phyloP scores from a whole-genome alignment of 1,284 basidiomycete genomes.

The Sanguinoderma infundibulare region DNA sequence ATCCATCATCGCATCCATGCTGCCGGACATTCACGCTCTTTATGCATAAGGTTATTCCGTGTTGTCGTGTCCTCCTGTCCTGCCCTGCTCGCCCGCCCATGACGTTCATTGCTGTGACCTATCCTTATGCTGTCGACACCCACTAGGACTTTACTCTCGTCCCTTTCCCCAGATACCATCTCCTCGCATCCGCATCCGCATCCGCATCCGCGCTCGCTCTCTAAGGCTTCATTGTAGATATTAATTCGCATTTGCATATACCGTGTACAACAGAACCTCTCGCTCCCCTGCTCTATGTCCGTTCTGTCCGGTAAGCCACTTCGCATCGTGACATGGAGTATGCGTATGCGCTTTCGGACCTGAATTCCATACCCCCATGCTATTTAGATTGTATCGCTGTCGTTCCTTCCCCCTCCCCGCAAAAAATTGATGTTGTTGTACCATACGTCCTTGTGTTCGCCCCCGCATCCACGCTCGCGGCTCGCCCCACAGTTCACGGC shows the following conservation, averaged over 20 bases:
- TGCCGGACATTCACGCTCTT: conserved; percentile 19
- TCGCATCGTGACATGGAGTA: neutral
- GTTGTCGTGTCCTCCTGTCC: conserved; percentile 20
- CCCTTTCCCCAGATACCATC: neutral
- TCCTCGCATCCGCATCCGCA: conserved; percentile 2
- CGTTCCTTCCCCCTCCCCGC: conserved; percentile 2
- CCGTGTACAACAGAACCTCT: conserved; percentile 11
- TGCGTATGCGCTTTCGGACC: neutral
- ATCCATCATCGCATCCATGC: neutral
- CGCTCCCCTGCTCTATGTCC: neutral
- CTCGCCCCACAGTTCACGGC: no score
- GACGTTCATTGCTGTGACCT: conserved; percentile 26
- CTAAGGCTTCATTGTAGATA: conserved; percentile 25
- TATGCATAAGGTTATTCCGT: conserved; percentile 28
- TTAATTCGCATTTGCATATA: conserved; percentile 5
- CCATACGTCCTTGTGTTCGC: neutral
- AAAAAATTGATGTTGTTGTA: conserved; percentile 26
- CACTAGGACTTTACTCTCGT: conserved; percentile 4
- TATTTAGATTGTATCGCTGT: conserved; percentile 22
- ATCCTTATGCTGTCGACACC: conserved; percentile 25
- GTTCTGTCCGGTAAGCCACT: conserved; percentile 1
- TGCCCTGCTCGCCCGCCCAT: conserved; percentile 12
- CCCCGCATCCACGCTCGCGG: neutral
- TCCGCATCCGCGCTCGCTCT: conserved; percentile 11
- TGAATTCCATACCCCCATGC: no score